phyloP scores from a whole-genome alignment of 129 eudicot genomes.

The Tanacetum coccineum region DNA sequence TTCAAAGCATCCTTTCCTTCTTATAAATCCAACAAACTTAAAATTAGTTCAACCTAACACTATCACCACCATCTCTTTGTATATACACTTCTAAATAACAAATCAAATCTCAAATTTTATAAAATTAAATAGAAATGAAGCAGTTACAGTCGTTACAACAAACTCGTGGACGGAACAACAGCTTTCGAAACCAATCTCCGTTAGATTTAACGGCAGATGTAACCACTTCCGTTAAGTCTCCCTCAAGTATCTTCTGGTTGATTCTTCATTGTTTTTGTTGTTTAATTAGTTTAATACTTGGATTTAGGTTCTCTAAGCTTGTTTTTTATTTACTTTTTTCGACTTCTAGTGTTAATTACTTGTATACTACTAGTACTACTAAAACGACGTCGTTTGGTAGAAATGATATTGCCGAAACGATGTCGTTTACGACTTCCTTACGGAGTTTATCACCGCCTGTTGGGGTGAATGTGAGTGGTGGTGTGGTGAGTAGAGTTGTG shows the following conservation, averaged over 20 bases:
- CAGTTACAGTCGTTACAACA: conserved; percentile 78
- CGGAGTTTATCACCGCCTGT: conserved; percentile 22
- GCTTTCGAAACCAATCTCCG: conserved; percentile 53
- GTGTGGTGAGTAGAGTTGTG: conserved; percentile 60
- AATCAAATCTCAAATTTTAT: background rate
- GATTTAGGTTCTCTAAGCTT: conserved; percentile 90
- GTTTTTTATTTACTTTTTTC: conserved; percentile 67
- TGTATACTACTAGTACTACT: conserved; percentile 30
- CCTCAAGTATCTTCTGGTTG: conserved; percentile 68
- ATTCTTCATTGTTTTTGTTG: conserved; percentile 77
- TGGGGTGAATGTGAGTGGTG: background rate
- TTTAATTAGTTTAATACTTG: conserved; percentile 74
- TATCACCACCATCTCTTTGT: conserved; percentile 18
- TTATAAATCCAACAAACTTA: conserved; percentile 26
- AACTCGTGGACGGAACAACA: conserved; percentile 68
- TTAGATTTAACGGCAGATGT: conserved; percentile 53
- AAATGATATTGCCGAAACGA: conserved; percentile 33
- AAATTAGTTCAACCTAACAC: conserved; percentile 39
- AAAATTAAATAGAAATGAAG: conserved; percentile 47
- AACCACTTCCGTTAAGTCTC: conserved; percentile 44
- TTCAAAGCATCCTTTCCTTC: conserved; percentile 32
- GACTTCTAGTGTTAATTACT: conserved; percentile 37
- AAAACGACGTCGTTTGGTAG: conserved; percentile 39
- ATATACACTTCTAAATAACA: background rate
- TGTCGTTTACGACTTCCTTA: conserved; percentile 32